Base-by-base conservation (phyloP, 2,329 filamentous ascomycete genomes). In the Colletotrichum scovillei region DNA sequence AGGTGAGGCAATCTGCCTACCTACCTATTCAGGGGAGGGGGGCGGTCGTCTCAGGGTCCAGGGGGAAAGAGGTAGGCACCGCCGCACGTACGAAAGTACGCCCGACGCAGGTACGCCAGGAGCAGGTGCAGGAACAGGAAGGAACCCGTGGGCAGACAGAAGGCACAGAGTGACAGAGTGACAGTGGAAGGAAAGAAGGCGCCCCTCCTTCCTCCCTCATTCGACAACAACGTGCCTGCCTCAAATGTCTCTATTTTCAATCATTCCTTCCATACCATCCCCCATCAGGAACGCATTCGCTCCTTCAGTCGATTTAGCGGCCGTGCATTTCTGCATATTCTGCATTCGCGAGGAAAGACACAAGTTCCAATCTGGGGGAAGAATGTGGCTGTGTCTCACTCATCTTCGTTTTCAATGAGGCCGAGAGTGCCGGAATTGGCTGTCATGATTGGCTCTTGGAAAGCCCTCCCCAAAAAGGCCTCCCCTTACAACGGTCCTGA, bases 381-480 rank as follows among this genome's bases (percentile, higher is more conserved):
- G 60, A 57, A 66, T 68, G 70, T 73, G 70, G 70, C 70, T 73
- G 70, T 73, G 70, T 73, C 49, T 73, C 70, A 73, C 66, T 69
- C 69, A n/a, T 14, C 60, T 59, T 59, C 55, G 38, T 56, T 60
- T 62, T 24, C 52, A 42, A 9, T 4, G 53, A 65, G 30, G 55
- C 67, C 67, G 67, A 52, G n/a, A 26, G 53, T 70, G 24, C 69
- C 56, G 59, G 60, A 55, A 73, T 70, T 66, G 67, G 60, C 60
- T 24, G 26, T 12, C 24, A 9, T 70, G 67, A 73, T 66, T 73
- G 70, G 70, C 11, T 42, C 32, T 2, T 35, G 11, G 16, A 49
- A 16, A 16, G 2, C 16, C 38, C 7, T 42, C 58, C 53, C 53
- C 24, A 35, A 46, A 46, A 49, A 9, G 42, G 42, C 42, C 42